Evolutionary conservation across 2,329 filamentous ascomycete genomes (phyloP).

Genomic region (Diplodia scrobiculata): DNA sequence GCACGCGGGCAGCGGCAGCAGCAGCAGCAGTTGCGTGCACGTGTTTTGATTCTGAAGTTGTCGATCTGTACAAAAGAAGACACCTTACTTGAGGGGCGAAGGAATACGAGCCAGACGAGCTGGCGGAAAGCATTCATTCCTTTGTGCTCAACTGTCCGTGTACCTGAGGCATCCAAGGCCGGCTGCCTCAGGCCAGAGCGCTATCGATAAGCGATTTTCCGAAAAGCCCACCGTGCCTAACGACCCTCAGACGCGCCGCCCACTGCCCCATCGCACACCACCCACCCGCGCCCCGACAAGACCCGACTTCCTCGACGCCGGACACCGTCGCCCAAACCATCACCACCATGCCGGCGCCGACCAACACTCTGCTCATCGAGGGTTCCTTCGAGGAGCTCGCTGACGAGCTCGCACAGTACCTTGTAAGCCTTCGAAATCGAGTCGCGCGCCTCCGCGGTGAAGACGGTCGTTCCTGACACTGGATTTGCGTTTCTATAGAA

Average conservation of each 20-base stretch:
- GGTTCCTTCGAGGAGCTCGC: conserved; percentile 90
- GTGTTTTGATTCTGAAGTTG: conserved; percentile 14
- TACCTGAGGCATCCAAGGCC: no score
- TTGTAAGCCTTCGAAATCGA: conserved; percentile 47
- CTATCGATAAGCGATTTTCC: conserved; percentile 30
- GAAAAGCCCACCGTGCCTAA: conserved; percentile 29
- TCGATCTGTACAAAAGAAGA: conserved; percentile 16
- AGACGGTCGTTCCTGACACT: conserved; percentile 17
- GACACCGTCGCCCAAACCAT: conserved; percentile 11
- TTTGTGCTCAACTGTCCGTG: neutral
- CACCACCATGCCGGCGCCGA: conserved; percentile 59
- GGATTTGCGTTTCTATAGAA: conserved; percentile 50
- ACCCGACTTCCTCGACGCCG: conserved; percentile 20
- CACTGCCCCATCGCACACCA: conserved; percentile 23
- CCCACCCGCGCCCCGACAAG: conserved; percentile 19
- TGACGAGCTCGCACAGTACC: conserved; percentile 91
- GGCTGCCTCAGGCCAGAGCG: neutral
- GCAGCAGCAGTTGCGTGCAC: neutral
- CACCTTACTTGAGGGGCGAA: neutral
- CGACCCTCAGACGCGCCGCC: conserved; percentile 27
- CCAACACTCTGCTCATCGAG: conserved; percentile 74
- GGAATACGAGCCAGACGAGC: conserved; percentile 17
- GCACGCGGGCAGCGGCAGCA: neutral
- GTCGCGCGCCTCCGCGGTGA: neutral
- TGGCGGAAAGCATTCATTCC: neutral